Base-by-base conservation (phyloP, 441 rosid species). In the Isatis lusitanica region DNA sequence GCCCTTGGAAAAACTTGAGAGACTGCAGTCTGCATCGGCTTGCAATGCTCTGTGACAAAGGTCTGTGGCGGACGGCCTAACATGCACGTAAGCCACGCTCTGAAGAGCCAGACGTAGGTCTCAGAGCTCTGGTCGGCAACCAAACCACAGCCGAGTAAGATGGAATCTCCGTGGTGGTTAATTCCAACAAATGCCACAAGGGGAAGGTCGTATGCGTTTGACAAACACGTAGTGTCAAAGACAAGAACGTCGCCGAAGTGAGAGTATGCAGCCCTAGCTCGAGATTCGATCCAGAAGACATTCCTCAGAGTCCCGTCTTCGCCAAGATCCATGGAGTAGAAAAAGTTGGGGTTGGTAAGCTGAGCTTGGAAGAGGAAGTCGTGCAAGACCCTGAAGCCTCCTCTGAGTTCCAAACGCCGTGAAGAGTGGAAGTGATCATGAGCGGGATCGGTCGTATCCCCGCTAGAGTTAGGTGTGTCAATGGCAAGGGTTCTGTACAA, bases 81-180 rank as follows among this genome's bases (percentile, higher is more conserved):
- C 85, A 91, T 86, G 73, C 98, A 93, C 3, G 96, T 87, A 26
- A 93, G 88, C 97, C 97, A 91, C 13, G 96, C 87, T 79, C 96
- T 84, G 73, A 93, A 86, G 42, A 93, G 70, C 98, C 98, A 93
- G 57, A 83, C 67, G 76, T 88, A 93, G 52, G 93, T 86, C 78
- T 88, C 94, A 52, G 69, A 66, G 40, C 86, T 75, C 71, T 84
- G 86, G 66, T 93, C 94, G 33, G 87, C 85, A 47, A 93, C 79
- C 74, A 90, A 84, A 78, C 83, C 89, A 68, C 85, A 90, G 28
- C 97, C 97, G 17, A 93, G 83, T 9, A 84, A 80, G 71, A 90
- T 79, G 17, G 84, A 63, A 40, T 84, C 85, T 28, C 92, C 89
- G 64, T 93, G 97, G 76, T 91, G 97, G 84, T 91, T 87, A 21